These are phyloP conservation scores for Eryngium alpinum DNA, from an alignment of 140 eudicot species.

Conservation along the genomic window DNA sequence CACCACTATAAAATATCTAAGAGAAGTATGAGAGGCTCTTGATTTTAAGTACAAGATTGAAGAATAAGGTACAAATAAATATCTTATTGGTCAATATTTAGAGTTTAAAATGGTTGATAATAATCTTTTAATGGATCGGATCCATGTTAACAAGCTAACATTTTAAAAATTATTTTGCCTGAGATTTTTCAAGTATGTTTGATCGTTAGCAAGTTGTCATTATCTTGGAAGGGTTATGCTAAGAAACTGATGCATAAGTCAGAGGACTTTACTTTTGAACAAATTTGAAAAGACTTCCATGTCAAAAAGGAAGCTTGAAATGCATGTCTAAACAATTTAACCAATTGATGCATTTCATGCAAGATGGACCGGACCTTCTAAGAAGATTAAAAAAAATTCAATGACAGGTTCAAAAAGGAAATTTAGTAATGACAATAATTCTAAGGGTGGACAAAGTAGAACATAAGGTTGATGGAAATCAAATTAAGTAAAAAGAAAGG, in stretches of 20 bases:
- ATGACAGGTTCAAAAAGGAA: too few relatives aligned
- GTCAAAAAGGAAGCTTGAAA: background rate
- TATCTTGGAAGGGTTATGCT: background rate
- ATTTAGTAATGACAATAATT: too few relatives aligned
- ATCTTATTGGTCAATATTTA: too few relatives aligned
- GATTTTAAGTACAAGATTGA: conserved; percentile 2
- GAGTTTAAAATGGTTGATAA: background rate
- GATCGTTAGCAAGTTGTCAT: background rate
- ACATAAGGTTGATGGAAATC: background rate
- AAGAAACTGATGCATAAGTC: background rate
- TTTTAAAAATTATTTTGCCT: too few relatives aligned
- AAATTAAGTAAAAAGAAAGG: background rate
- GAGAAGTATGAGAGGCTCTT: conserved; percentile 2
- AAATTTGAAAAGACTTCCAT: background rate
- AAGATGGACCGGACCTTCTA: too few relatives aligned
- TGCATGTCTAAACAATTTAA: background rate
- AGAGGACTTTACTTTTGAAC: too few relatives aligned
- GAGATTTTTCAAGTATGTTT: background rate
- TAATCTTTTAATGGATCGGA: background rate
- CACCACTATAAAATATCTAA: background rate
- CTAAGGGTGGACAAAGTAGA: background rate
- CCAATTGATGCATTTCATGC: too few relatives aligned
- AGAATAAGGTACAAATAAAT: too few relatives aligned
- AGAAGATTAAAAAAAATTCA: too few relatives aligned
- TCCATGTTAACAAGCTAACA: background rate